These are phyloP conservation scores for Suhomyces chickasaworum DNA, from an alignment of 1,139 yeast species.

Conservation along the genomic window DNA sequence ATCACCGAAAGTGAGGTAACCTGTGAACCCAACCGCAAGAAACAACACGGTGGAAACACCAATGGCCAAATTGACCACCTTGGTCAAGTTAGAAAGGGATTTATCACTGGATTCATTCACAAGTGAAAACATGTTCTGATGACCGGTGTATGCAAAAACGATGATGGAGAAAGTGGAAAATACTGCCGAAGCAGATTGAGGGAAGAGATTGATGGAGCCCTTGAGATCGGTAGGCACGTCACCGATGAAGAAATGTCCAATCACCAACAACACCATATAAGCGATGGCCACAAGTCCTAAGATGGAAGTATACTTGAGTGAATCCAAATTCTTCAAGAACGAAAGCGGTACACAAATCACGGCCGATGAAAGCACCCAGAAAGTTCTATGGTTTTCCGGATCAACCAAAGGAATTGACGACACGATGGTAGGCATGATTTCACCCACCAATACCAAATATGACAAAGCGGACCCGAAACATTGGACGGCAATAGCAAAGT, in stretches of 20 bases:
- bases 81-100: slow-evolving; percentile 49
- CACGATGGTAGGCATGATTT: slow-evolving; percentile 46
- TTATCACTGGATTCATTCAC: slow-evolving; percentile 57
- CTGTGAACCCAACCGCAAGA: slow-evolving; percentile 43
- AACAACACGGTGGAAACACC: slow-evolving; percentile 37
- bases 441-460: slow-evolving; percentile 49
- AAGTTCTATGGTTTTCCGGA: slow-evolving; percentile 25
- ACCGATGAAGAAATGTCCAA: slow-evolving; percentile 34
- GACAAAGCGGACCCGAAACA: slow-evolving; percentile 58
- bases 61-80: slow-evolving; percentile 59
- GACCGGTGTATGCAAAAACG: slow-evolving; percentile 53
- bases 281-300: slow-evolving; percentile 44
- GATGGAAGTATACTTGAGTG: slow-evolving; percentile 47
- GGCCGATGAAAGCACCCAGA: slow-evolving; percentile 43
- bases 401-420: slow-evolving; percentile 24
- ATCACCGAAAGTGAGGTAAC: slow-evolving; percentile 49
- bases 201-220: slow-evolving; percentile 61
- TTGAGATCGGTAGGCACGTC: slow-evolving; percentile 48
- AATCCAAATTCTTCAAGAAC: slow-evolving; percentile 46
- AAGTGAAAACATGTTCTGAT: slow-evolving; percentile 53
- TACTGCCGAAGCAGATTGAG: slow-evolving; percentile 61
- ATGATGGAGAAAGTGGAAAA: slow-evolving; percentile 59
- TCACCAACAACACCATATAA: slow-evolving; percentile 42
- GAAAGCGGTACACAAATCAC: slow-evolving; percentile 45
- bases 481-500: slow-evolving; percentile 83